Evolutionary conservation across 2,329 filamentous ascomycete species (phyloP).

Genomic region (Ceratocystis cubensis): DNA sequence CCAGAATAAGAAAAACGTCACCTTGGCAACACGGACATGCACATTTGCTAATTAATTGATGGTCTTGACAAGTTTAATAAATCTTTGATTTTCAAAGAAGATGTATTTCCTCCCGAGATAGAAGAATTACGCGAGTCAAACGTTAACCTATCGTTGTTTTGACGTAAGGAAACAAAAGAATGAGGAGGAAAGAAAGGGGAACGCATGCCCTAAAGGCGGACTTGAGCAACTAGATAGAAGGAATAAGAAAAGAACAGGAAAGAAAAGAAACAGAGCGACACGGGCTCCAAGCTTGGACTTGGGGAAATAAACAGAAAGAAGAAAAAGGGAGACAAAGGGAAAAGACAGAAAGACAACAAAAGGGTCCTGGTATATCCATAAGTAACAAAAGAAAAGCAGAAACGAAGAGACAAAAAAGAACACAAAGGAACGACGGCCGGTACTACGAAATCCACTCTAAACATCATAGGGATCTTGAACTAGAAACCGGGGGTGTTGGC

Average conservation of each 20-base stretch:
- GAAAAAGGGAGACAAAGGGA: slow-evolving; percentile 1
- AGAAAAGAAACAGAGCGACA: neutral
- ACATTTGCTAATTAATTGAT: no score
- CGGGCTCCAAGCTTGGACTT: neutral
- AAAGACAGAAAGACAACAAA: slow-evolving; percentile 1
- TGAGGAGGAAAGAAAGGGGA: neutral
- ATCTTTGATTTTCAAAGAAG: no score
- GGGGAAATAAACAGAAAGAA: neutral
- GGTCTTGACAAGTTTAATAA: no score
- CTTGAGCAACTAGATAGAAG: neutral
- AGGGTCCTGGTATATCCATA: neutral
- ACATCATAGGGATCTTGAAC: slow-evolving; percentile 12
- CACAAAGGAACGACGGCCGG: neutral
- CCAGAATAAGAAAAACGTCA: no score
- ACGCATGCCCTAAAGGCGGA: no score
- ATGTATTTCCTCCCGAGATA: no score
- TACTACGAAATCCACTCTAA: neutral
- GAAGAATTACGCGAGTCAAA: no score
- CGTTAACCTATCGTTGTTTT: no score
- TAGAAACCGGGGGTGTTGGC: neutral
- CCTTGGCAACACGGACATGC: no score
- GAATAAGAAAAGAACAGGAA: neutral
- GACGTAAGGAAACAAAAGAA: no score
- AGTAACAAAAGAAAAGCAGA: neutral
- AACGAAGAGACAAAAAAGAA: slow-evolving; percentile 1